Evolutionary conservation across 2,329 filamentous ascomycete genomes (phyloP).

Genomic region (Metarhizium anisopliae): DNA sequence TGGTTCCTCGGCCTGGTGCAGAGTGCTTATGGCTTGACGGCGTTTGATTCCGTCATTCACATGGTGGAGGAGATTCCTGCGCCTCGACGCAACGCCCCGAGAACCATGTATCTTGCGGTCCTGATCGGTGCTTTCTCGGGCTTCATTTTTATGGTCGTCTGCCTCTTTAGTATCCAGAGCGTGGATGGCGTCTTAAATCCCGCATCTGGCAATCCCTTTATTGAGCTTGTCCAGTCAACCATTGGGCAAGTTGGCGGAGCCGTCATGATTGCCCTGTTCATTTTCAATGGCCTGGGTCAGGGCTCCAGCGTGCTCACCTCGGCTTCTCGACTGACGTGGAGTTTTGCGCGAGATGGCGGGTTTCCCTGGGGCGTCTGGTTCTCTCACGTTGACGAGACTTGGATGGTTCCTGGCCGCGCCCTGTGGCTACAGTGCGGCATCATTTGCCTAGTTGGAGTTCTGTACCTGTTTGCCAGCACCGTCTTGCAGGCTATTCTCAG

Average conservation of each 20-base stretch:
- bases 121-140: conserved; percentile 38
- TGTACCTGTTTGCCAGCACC: conserved; percentile 45
- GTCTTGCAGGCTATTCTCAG: conserved; percentile 44
- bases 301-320: conserved; percentile 42
- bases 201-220: conserved; percentile 34
- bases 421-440: conserved; percentile 42
- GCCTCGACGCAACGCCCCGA: conserved; percentile 40
- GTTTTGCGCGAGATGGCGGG: conserved; percentile 45
- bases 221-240: conserved; percentile 33
- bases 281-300: conserved; percentile 46
- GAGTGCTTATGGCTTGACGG: conserved; percentile 44
- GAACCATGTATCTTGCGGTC: conserved; percentile 43
- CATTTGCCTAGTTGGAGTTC: conserved; percentile 36
- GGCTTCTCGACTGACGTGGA: conserved; percentile 43
- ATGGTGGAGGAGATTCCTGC: conserved; percentile 48
- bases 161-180: conserved; percentile 40
- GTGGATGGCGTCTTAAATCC: conserved; percentile 31
- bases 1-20: conserved; percentile 51
- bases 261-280: conserved; percentile 40
- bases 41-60: conserved; percentile 50
- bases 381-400: conserved; percentile 30
- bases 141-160: conserved; percentile 42
- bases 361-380: conserved; percentile 37
- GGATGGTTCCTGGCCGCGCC: conserved; percentile 43
- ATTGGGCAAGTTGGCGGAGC: conserved; percentile 29